Base-by-base conservation (phyloP, 768 basidiomycete species). In the Rickenella mellea region DNA sequence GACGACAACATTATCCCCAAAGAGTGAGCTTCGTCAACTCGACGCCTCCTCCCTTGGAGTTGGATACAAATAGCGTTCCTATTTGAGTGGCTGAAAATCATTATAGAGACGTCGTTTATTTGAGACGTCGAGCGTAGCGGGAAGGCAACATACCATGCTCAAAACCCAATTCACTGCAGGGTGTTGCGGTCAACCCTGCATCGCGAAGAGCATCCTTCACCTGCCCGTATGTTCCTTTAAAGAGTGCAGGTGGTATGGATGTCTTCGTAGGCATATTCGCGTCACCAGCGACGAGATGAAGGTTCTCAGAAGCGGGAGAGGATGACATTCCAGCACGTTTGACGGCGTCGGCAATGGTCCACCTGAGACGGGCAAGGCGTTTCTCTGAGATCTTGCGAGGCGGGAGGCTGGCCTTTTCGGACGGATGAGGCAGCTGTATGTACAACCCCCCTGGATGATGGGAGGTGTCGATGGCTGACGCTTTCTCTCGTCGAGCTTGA, bases 201-300 rank as follows among this genome's bases (percentile, higher is more conserved):
- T 45, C 53, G 38, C 61, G 48, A 31, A 69, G 51, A n/a, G 67
- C 67, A 19, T 51, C 44, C 58, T 60, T 59, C 39, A 69, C 49
- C 50, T 69, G 67, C 8, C 67, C 67, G 48, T 67, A 69, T 15
- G 67, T 69, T 20, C 67, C 67, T 20, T 62, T 59, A 48, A 65
- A 69, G 40, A 69, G 49, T 22, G 64, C 54, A 30, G 55, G 52
- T n/a, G 55, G 15, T 7, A 46, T 47, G 42, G 43, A 52, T 17
- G 55, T 39, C 39, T 43, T 48, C 31, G 48, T 45, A 26, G 36
- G 44, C 20, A 51, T 45, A 42, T 50, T 51, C 39, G 50, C 39
- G 21, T 50, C 27, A 27, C 51, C 44, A 17, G 48, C 33, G 9
- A 22, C 24, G 33, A 17, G 19, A 17, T 22, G 33, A 17, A 36